Evolutionary conservation across 2,329 filamentous ascomycete species (phyloP), one percentile per base, ranked within the genome.

Genomic region (Colletotrichum sp.): DNA sequence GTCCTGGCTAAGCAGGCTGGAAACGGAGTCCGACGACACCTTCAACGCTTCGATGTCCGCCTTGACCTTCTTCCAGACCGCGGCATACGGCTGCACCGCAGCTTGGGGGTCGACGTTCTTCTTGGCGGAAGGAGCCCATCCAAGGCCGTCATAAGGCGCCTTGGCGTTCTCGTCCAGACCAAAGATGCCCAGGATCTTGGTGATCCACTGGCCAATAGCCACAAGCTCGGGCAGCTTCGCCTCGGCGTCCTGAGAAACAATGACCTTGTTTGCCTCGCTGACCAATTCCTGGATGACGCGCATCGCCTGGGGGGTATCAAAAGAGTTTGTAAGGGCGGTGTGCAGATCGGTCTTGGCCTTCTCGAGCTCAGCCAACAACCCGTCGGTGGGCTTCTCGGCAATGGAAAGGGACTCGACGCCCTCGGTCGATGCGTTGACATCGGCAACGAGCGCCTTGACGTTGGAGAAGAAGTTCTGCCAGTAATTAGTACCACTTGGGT

Each of bases 281-380:
- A 98, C 93, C 29, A 98, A 87, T 72, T 95, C 92, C 3, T 93
- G 92, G 63, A 98, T 93, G n/a, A 92, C 87, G 65, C 91, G 90
- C 94, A 98, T 95, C 7, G 93, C 95, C 67, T 89, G 87, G 2
- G 95, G 92, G 0, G 96, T 98, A 84, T 98, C 94, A 83, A 98
- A 98, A 0, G 96, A 98, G 85, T 98, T 95, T 79, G 90, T 90
- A 19, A 98, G 88, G 3, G 94, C 93, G 2, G 84, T 81, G 39
- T 91, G 84, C 34, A 91, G 82, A 29, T 92, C 90, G 55, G 85
- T 82, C 84, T 92, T 88, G 12, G 90, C 89, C 74, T 91, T 88
- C 67, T 90, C 86, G 8, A 90, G 82, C 75, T 89, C 88, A 2
- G 83, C 74, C n/a, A 75, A 30, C 11, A 85, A 75, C 64, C 79